Base-by-base conservation (phyloP, 768 basidiomycete genomes). In the Tulasnella sp. region DNA sequence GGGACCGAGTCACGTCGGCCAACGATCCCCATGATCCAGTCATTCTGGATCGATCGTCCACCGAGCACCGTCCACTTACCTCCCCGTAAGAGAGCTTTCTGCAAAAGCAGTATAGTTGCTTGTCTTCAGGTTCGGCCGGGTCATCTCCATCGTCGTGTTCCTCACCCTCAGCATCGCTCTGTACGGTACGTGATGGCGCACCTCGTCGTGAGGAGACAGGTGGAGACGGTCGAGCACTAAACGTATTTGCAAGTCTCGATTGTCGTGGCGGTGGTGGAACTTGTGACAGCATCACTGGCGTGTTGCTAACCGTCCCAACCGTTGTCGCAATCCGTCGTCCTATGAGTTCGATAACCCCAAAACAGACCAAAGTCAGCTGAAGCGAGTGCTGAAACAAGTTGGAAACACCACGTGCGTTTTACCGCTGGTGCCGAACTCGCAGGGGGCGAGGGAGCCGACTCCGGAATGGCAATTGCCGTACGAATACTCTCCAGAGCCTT, bases 61-160 rank as follows among this genome's bases (percentile, higher is more conserved):
- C n/a, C n/a, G n/a, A n/a, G n/a, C n/a, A n/a, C n/a, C n/a, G 49
- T 3, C 15, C 53, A 58, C 55, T 14, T 14, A 73, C 72, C 68
- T 79, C 80, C 48, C 82, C 81, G 62, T 79, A 81, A 48, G 76
- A 79, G 61, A 75, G 72, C 64, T 79, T 77, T 62, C 76, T 76
- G 66, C 81, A 83, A 68, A 75, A 75, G 67, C 81, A 83, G 59
- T 83, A 83, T 4, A 80, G 62, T 52, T 72, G 71, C 64, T 80
- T 75, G 67, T 82, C 78, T 62, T 78, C 79, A 1, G 69, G 75
- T 49, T 74, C 76, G n/a, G 74, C 78, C 6, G 51, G 66, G 25
- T 64, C 68, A n/a, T 62, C 65, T 14, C 69, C 72, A 27, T 74
- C 19, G 64, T 62, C 9, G 66, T 62, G 23, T 66, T 60, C 25